Conservation (phyloP, 305 asterid genomes). For the Solanum hybrid region DNA sequence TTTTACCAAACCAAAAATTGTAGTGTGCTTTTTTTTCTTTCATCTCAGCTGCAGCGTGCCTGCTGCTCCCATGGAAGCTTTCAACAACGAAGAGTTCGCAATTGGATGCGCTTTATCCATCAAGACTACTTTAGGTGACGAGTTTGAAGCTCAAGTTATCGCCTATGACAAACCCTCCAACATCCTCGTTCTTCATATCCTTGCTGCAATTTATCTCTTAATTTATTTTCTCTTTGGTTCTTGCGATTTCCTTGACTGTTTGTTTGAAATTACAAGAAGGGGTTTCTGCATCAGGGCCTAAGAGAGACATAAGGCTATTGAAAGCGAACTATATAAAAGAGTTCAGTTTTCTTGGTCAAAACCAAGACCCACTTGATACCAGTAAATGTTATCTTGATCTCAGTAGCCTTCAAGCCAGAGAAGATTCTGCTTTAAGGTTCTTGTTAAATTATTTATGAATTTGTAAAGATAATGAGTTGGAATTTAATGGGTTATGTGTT, state of each 20-base stretch:
- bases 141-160: slow-evolving; percentile 38
- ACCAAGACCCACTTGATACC: slow-evolving; percentile 81
- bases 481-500: neutral
- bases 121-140: slow-evolving; percentile 48
- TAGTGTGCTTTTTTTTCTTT: neutral
- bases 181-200: slow-evolving; percentile 50
- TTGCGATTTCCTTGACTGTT: slow-evolving; percentile 31
- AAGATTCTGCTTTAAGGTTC: slow-evolving; percentile 82
- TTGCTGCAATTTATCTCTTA: neutral
- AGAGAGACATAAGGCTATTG: slow-evolving; percentile 64
- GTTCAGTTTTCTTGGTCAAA: slow-evolving; percentile 58
- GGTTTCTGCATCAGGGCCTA: slow-evolving; percentile 60
- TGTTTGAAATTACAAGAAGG: slow-evolving; percentile 61
- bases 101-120: slow-evolving; percentile 56
- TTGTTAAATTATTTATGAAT: neutral
- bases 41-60: neutral
- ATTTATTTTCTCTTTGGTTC: neutral
- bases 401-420: slow-evolving; percentile 56
- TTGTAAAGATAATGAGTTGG: neutral
- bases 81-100: slow-evolving; percentile 45
- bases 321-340: slow-evolving; percentile 79
- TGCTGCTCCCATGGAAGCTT: slow-evolving; percentile 44
- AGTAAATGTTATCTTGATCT: slow-evolving; percentile 72
- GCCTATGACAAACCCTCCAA: slow-evolving; percentile 41
- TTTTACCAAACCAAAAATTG: neutral